Conservation (phyloP, 805 yeast genomes). For the Saturnispora diversa region DNA sequence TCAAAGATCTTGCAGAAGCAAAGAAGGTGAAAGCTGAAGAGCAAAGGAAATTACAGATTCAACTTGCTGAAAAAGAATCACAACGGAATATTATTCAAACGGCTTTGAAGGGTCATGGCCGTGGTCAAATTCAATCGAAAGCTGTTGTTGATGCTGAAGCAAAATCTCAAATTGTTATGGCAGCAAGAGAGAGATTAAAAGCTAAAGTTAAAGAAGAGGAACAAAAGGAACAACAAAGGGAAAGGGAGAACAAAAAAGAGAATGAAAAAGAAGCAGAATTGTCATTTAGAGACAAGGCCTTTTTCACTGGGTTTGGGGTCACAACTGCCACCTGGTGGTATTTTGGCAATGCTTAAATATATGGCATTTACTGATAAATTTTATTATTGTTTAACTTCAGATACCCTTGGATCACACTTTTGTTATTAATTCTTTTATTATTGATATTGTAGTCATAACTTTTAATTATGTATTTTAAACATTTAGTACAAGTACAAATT, state of each 20-base stretch:
- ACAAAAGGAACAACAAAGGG: conserved; percentile 5
- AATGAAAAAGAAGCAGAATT: conserved; percentile 7
- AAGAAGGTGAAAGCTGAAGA: background rate
- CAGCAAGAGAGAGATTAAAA: conserved; percentile 11
- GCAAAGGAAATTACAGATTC: background rate
- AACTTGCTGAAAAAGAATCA: background rate
- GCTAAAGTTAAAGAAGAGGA: conserved; percentile 5
- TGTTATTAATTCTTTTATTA: background rate
- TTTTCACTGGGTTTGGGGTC: conserved; percentile 24
- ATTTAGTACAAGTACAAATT: conserved; percentile 50
- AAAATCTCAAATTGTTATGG: conserved; percentile 5
- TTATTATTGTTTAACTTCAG: conserved; percentile 1
- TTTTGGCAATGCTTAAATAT: conserved; percentile 16
- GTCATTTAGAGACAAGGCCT: conserved; percentile 16
- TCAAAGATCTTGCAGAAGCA: too few relatives aligned
- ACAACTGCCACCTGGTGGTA: conserved; percentile 31
- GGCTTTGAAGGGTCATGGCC: background rate
- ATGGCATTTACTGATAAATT: background rate
- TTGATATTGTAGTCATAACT: conserved; percentile 5
- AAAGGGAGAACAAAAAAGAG: conserved; percentile 4
- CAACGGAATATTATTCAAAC: background rate
- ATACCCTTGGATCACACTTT: background rate
- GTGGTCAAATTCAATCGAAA: background rate
- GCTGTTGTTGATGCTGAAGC: conserved; percentile 1
- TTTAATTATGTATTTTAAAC: background rate